These are phyloP conservation scores for Candida berthetii DNA, from an alignment of 805 yeast genomes.

Conservation along the genomic window DNA sequence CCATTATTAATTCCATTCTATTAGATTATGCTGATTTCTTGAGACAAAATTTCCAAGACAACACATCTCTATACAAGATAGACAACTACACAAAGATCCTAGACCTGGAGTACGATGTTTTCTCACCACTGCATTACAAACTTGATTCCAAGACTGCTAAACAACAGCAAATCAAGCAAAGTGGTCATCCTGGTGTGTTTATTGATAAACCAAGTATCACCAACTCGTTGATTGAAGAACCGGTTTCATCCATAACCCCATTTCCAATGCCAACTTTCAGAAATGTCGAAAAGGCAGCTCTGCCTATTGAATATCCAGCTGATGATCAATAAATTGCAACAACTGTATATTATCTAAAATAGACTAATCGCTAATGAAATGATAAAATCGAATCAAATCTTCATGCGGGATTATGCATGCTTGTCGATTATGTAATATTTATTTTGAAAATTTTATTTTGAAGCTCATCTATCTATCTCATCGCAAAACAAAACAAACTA, in stretches of 20 bases:
- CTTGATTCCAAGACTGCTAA: slow-evolving; percentile 4
- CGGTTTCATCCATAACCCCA: slow-evolving; percentile 9
- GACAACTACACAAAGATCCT: slow-evolving; percentile 14
- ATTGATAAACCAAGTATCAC: slow-evolving; percentile 37
- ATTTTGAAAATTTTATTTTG: too few species aligned
- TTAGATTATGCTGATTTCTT: slow-evolving; percentile 31
- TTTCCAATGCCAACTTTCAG: slow-evolving; percentile 49
- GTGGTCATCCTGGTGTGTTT: slow-evolving; percentile 27
- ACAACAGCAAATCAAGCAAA: slow-evolving; percentile 17
- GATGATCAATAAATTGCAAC: too few species aligned
- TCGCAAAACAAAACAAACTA: too few species aligned
- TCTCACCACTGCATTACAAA: slow-evolving; percentile 22
- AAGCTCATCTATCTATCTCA: too few species aligned
- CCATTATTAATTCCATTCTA: slow-evolving; percentile 36
- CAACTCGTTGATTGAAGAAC: slow-evolving; percentile 25
- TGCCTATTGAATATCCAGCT: slow-evolving; percentile 33
- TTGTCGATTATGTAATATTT: too few species aligned
- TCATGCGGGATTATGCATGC: not conserved
- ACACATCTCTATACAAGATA: slow-evolving; percentile 17
- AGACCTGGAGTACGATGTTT: slow-evolving; percentile 20
- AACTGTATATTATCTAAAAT: too few species aligned
- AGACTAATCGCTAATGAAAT: not conserved
- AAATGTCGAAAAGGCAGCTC: slow-evolving; percentile 58
- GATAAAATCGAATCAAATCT: not conserved
- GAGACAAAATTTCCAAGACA: slow-evolving; percentile 18